Evolutionary conservation across 2,329 filamentous ascomycete species (phyloP), one percentile per base, ranked within the genome.

Genomic region (Trichoderma harzianum): DNA sequence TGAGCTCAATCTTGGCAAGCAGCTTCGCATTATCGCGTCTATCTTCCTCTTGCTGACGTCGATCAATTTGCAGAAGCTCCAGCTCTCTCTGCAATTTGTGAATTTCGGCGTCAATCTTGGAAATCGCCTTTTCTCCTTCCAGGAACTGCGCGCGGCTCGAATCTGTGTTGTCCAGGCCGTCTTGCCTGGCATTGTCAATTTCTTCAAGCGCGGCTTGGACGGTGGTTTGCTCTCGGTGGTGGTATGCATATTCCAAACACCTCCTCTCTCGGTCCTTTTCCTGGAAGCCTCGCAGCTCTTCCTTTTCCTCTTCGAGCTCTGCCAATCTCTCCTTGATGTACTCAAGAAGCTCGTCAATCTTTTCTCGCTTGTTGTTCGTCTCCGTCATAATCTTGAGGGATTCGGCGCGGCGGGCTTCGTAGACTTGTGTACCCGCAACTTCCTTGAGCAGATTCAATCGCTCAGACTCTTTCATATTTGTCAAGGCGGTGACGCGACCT

Each of bases 391-490:
- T 97, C 84, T 97, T 98, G 76, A 97, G 84, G 60, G 94, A 97
- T 81, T 99, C 95, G 32, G 93, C 88, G 73, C 97, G 90, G 71
- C 95, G 92, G 68, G 93, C 92, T 82, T 99, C 96, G 82, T 99
- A 99, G 58, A 98, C 94, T 78, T 98, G 94, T 8, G 96, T 99
- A 74, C 96, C 96, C 0, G 96, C 96, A n/a, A 99, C 96, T 79
- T 98, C 96, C 82, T 99, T 99, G 73, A 99, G 84, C 72, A 99
- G 85, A 76, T 92, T 95, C 74, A 99, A 84, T 67, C 96, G 90
- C 80, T 98, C 95, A 1, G 91, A 90, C 80, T 99, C 96, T 82
- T 98, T 98, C 96, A 99, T 99, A 80, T 98, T 99, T 58, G 96
- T 99, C 78, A 99, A 86, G 28, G 94, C 92, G 0, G 96, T 98